Base-by-base conservation (phyloP, 225 moss, liverwort and hornwort genomes). In the Neckera pumila region DNA sequence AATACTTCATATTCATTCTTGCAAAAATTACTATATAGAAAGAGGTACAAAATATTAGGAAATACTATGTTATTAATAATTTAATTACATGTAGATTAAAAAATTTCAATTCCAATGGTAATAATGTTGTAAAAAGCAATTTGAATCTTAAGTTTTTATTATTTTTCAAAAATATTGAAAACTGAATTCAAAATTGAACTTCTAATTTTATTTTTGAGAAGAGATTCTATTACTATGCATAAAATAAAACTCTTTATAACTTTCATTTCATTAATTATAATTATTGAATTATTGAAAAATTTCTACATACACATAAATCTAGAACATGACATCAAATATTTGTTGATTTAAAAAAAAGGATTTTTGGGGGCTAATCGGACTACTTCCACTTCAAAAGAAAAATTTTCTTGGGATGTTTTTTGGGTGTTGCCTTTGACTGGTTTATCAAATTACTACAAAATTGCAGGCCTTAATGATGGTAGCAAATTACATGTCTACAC, bases 331-430 rank as follows among this genome's bases (percentile, higher is more conserved):
- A 13, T 6, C 5, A 7, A 76, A 14, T 23, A 36, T 76, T 36
- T 5, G 4, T 34, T 14, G 51, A 2, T 34, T 51, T 20, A 4
- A 4, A 28, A 17, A 51, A 21, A 33, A 0, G 9, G 8, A 36
- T 13, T 34, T 53, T 53, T 36, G 6, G 14, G 0, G 22, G 5
- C 0, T 76, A 0, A 0, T 0, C 0, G 1, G 2, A 8, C 1
- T 53, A 0, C 22, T 0, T 4, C 2, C 0, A 14, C 6, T 36
- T 14, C 0, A 0, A 34, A 5, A 53, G 1, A 36, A 22, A 11
- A 34, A 1, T 1, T 11, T 51, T 13, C 2, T 49, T 49, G 7
- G 5, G 0, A 76, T 53, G 22, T 9, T 76, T 76, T 22, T 22
- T 9, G 5, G 6, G 0, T 14, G 2, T 76, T 15, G 9, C 0